Base-by-base conservation (phyloP, 1,139 yeast genomes). In the Nakaseomyces glabratus region DNA sequence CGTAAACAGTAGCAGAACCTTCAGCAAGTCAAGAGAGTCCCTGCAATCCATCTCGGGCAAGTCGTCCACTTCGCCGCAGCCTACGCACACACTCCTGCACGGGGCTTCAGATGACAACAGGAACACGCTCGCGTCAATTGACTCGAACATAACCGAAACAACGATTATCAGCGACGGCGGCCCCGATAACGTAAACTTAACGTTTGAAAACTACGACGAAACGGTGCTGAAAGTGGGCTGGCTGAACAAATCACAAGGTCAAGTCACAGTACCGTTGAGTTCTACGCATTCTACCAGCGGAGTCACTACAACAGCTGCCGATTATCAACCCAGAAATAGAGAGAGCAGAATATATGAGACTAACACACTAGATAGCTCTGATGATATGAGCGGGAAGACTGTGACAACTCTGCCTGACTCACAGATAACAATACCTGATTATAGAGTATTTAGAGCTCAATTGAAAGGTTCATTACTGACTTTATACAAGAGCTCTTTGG, bases 391-490 rank as follows among this genome's bases (percentile, higher is more conserved):
- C n/a, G 19, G 34, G 5, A 34, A 20, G 15, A 31, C 30, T 21
- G 24, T 26, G 22, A 41, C 34, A 24, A 18, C 30, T 1, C 10
- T 38, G 4, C 12, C 40, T 4, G 45, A 40, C 6, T 22, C 44
- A 7, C 49, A 45, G 20, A 34, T 41, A 4, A 35, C 48, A 12
- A 39, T 48, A 4, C 55, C 56, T 4, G 56, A 54, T 24, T 56
- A 51, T 37, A 68, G 67, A 42, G 50, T 79, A 22, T 72, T 61
- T 45, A 65, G 79, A 38, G 81, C 76, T 0, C 86, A 78, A 51
- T 60, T 81, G 43, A 71, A 67, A 46, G 93, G 93, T 6, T 68
- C 82, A 1, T 66, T 66, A 35, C 55, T 81, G 37, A 65, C 66
- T 41, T 52, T 81, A 17, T 77, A 69, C 58, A 76, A 72, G 48